A percentile compares a stretch with the other conserved stretches of the same genome.
Conservation (phyloP, 176 grass and related monocot species). For the Bromus sterilis region DNA sequence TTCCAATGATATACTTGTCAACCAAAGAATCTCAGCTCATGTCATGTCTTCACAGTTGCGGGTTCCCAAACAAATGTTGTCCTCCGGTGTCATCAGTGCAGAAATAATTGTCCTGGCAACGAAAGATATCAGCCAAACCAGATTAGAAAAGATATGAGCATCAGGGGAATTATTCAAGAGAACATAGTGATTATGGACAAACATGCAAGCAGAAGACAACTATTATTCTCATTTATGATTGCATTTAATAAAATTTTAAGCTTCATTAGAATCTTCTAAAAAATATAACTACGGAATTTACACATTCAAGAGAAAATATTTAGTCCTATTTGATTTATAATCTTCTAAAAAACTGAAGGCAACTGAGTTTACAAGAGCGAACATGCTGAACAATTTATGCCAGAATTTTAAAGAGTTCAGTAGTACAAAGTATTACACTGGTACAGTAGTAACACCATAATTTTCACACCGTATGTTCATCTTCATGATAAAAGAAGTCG, state of each 20-base stretch:
- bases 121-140: neutral
- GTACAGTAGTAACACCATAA: neutral
- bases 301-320: neutral
- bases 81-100: conserved; percentile 35
- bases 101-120: conserved; percentile 29
- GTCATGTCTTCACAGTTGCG: conserved; percentile 49
- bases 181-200: neutral
- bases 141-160: neutral
- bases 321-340: too few relatives aligned
- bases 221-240: neutral
- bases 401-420: neutral
- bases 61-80: too few relatives aligned
- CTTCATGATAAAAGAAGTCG: neutral
- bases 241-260: neutral
- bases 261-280: neutral
- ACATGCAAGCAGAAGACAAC: neutral
- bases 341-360: neutral
- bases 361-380: neutral
- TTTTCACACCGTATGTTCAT: neutral
- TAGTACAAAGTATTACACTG: neutral
- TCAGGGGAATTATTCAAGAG: neutral
- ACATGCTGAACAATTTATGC: neutral
- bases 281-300: neutral
- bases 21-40: conserved; percentile 57
- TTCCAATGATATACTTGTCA: conserved; percentile 39